A percentile compares a stretch with the other conserved stretches of the same genome.
Conservation (phyloP, 1,284 basidiomycete genomes). For the Melampsora larici-populina region DNA sequence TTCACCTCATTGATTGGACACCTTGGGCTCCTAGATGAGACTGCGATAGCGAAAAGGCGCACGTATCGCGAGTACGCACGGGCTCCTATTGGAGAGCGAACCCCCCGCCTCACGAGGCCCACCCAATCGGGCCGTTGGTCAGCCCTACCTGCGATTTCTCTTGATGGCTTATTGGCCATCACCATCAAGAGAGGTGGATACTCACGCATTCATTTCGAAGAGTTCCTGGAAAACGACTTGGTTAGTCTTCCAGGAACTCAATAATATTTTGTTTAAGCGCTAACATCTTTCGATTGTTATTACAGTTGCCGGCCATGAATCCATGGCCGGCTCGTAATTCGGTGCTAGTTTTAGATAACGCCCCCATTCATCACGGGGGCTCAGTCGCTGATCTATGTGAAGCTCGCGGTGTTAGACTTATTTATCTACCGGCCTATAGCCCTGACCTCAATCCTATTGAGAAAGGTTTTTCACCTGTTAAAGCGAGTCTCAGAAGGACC, state of each 20-base stretch:
- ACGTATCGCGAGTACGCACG: no score
- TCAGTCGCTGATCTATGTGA: neutral
- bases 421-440: conserved; percentile 9
- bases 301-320: conserved; percentile 9
- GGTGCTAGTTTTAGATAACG: conserved; percentile 9
- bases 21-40: no score
- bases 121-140: no score
- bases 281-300: no score
- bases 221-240: no score
- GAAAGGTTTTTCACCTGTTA: conserved; percentile 13
- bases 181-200: neutral
- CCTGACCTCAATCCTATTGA: conserved; percentile 25
- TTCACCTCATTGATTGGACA: no score
- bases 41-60: no score
- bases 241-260: no score
- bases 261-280: no score
- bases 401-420: neutral
- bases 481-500: neutral
- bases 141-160: neutral
- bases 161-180: neutral
- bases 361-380: neutral
- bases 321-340: conserved; percentile 7
- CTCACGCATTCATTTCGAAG: no score
- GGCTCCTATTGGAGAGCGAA: no score
- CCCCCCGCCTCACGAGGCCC: no score